A percentile compares a stretch with the other conserved stretches of the same genome.
phyloP scores from a whole-genome alignment of 371 early-diverging fungal genomes.

The Gilbertella persicaria region DNA sequence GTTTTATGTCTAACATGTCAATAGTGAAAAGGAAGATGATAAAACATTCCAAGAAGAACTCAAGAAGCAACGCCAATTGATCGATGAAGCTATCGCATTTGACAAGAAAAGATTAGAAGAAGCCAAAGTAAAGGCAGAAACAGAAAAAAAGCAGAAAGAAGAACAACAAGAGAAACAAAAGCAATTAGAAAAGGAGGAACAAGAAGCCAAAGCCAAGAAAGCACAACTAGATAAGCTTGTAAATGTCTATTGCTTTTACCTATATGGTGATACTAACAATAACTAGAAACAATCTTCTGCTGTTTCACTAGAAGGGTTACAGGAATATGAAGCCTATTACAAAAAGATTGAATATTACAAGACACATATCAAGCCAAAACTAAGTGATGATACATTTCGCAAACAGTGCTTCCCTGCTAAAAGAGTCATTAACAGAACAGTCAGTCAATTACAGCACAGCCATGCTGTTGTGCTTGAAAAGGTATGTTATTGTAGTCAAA shows the following conservation, averaged over 20 bases:
- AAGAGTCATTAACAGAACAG: slow-evolving; percentile 22
- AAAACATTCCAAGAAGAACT: slow-evolving; percentile 18
- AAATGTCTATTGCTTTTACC: background rate
- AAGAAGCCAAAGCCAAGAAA: slow-evolving; percentile 26
- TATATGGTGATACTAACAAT: background rate
- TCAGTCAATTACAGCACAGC: slow-evolving; percentile 29
- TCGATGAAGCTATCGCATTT: slow-evolving; percentile 21
- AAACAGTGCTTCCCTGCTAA: slow-evolving; percentile 27
- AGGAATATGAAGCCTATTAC: slow-evolving; percentile 38
- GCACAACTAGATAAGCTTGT: slow-evolving; percentile 23
- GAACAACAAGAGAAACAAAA: slow-evolving; percentile 17
- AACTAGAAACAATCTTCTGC: slow-evolving; percentile 23
- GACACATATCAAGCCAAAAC: slow-evolving; percentile 19
- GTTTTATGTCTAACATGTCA: too few relatives aligned
- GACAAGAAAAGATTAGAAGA: slow-evolving; percentile 20
- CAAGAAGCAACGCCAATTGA: slow-evolving; percentile 5
- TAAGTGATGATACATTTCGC: slow-evolving; percentile 21
- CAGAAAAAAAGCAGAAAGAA: slow-evolving; percentile 15
- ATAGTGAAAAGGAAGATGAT: slow-evolving; percentile 4
- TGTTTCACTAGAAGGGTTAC: slow-evolving; percentile 29
- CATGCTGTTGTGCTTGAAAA: slow-evolving; percentile 27
- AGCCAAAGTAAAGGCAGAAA: slow-evolving; percentile 15
- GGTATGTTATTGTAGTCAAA: slow-evolving; percentile 5
- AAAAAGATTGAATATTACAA: slow-evolving; percentile 27
- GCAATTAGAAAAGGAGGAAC: slow-evolving; percentile 17